Conservation (phyloP, 371 early-diverging fungal species). For the Basidiobolus meristosporus region DNA sequence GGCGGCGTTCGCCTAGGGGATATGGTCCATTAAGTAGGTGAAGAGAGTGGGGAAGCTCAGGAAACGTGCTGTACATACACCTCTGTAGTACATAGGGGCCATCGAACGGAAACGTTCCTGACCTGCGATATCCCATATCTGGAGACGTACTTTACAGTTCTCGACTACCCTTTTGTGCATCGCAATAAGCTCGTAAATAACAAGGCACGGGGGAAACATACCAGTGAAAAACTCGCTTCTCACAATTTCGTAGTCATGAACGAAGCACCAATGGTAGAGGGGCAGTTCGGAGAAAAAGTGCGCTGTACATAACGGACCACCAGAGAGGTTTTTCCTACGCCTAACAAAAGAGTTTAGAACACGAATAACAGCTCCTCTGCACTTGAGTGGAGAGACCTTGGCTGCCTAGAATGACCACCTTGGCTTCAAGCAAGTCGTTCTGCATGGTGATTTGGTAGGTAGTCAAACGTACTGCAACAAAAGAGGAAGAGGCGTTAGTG, state of each 20-base stretch:
- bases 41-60: too few species aligned
- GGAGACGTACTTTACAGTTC: slow-evolving; percentile 39
- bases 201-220: too few species aligned
- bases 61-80: too few species aligned
- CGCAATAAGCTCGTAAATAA: too few species aligned
- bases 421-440: slow-evolving; percentile 38
- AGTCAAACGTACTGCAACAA: too few species aligned
- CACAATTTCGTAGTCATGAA: slow-evolving; percentile 60
- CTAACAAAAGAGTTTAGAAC: too few species aligned
- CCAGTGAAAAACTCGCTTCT: slow-evolving; percentile 4
- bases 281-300: slow-evolving; percentile 54
- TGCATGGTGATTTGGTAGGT: too few species aligned
- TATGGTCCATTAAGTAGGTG: too few species aligned
- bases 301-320: slow-evolving; percentile 57
- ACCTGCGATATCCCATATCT: slow-evolving; percentile 53
- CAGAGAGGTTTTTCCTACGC: slow-evolving; percentile 65
- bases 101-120: slow-evolving; percentile 46
- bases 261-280: slow-evolving; percentile 66
- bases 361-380: slow-evolving; percentile 3
- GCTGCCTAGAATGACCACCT: slow-evolving; percentile 53
- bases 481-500: too few species aligned
- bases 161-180: slow-evolving; percentile 47
- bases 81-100: slow-evolving; percentile 68
- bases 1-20: slow-evolving; percentile 31
- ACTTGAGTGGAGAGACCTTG: too few species aligned